Percentiles rank a stretch among this genome's conserved stretches.
These are phyloP conservation scores for Quercus robur DNA, from an alignment of 306 rosid species.

Conservation along the genomic window DNA sequence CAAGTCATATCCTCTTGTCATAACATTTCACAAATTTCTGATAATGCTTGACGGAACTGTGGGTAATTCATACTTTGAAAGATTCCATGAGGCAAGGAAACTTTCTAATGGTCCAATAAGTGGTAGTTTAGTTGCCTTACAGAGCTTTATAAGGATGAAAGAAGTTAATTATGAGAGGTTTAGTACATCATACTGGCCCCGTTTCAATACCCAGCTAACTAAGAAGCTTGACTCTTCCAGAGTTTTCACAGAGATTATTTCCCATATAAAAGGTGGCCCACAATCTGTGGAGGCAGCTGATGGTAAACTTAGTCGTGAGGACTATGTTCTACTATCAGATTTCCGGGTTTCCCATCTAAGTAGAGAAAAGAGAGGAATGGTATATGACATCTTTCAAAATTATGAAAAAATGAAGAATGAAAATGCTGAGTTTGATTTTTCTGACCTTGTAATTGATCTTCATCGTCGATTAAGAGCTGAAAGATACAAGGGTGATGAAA, in stretches of 20 bases:
- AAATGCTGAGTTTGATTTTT: conserved; percentile 68
- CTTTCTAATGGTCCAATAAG: conserved; percentile 11
- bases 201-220: conserved; percentile 46
- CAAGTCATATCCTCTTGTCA: conserved; percentile 64
- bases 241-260: conserved; percentile 68
- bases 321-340: conserved; percentile 42
- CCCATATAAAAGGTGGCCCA: conserved; percentile 69
- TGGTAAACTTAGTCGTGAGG: conserved; percentile 47
- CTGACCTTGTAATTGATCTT: conserved; percentile 67
- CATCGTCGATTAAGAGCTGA: conserved; percentile 44
- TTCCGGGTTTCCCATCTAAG: conserved; percentile 42
- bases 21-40: conserved; percentile 69
- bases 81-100: conserved; percentile 34
- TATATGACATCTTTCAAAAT: conserved; percentile 51
- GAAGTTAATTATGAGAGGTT: conserved; percentile 70
- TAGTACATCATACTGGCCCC: conserved; percentile 68
- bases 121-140: conserved; percentile 49
- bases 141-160: conserved; percentile 46
- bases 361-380: conserved; percentile 38
- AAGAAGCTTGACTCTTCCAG: conserved; percentile 57
- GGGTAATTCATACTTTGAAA: conserved; percentile 63
- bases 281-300: conserved; percentile 31
- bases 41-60: conserved; percentile 85
- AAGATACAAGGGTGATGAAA: conserved; percentile 46
- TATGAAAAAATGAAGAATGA: conserved; percentile 66